phyloP scores from a whole-genome alignment of 139 green algal species.

The Desmodesmus armatus region DNA sequence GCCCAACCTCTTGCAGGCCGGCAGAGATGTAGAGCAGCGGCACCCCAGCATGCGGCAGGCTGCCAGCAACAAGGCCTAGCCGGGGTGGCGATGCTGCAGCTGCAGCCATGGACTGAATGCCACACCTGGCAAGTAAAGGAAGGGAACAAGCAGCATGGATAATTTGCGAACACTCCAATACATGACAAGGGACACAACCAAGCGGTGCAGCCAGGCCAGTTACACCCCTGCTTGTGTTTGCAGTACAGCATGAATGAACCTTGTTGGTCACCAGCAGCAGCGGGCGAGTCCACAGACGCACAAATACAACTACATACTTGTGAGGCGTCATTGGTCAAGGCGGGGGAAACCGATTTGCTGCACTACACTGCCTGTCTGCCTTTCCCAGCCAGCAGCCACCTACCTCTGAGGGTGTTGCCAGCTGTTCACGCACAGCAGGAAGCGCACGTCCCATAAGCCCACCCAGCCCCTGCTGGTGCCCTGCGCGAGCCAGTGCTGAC shows the following conservation, averaged over 20 bases:
- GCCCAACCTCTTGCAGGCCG: constrained; percentile 78
- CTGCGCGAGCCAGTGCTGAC: constrained; percentile 35
- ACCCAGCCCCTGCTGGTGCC: constrained; percentile 44
- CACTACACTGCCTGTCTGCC: too few relatives aligned
- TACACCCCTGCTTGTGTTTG: too few relatives aligned
- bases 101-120: constrained; percentile 66
- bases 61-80: constrained; percentile 50
- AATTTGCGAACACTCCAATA: background rate
- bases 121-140: constrained; percentile 30
- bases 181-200: too few relatives aligned
- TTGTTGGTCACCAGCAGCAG: constrained; percentile 58
- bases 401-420: constrained; percentile 61
- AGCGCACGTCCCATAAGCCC: constrained; percentile 84
- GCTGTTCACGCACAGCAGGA: constrained; percentile 65
- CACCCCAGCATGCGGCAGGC: constrained; percentile 15
- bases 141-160: background rate
- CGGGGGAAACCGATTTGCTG: too few relatives aligned
- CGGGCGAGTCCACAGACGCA: too few relatives aligned
- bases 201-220: background rate
- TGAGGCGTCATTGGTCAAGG: too few relatives aligned
- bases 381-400: background rate
- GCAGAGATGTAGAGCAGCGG: constrained; percentile 85
- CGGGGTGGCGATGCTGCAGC: constrained; percentile 57
- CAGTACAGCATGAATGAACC: background rate
- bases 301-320: too few relatives aligned